Conservation (phyloP, 2,329 filamentous ascomycete species). For the Chaetothyriales sp. region DNA sequence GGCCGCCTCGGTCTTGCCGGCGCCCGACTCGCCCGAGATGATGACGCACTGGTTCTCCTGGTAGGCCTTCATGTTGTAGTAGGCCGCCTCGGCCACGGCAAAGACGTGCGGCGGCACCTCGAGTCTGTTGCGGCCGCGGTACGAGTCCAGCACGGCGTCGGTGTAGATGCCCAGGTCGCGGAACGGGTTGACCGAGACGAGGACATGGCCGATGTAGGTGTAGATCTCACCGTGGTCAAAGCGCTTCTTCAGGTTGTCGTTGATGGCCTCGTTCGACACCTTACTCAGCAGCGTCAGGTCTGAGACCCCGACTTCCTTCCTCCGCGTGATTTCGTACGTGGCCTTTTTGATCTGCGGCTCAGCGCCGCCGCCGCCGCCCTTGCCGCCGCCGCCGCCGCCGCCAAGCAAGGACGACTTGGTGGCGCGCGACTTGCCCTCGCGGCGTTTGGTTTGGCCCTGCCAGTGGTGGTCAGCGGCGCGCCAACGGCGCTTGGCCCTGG, state of each 20-base stretch:
- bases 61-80: constrained; percentile 99
- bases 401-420: constrained; percentile 18
- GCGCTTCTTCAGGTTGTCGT: constrained; percentile 95
- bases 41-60: constrained; percentile 98
- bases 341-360: constrained; percentile 79
- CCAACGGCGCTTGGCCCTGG: neutral
- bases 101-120: constrained; percentile 93
- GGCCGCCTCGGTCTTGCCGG: constrained; percentile 94
- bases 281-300: constrained; percentile 96
- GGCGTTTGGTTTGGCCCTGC: constrained; percentile 20
- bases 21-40: constrained; percentile 95
- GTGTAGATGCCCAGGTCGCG: constrained; percentile 96
- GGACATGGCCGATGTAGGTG: constrained; percentile 97
- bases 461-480: neutral
- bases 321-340: constrained; percentile 89
- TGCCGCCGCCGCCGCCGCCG: constrained; percentile 20
- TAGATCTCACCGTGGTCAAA: constrained; percentile 98
- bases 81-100: constrained; percentile 85
- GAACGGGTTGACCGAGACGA: constrained; percentile 98
- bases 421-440: constrained; percentile 18
- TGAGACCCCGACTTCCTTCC: constrained; percentile 97
- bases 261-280: constrained; percentile 97
- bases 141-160: constrained; percentile 80
- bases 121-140: constrained; percentile 91
- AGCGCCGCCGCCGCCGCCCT: constrained; percentile 25